Conservation (phyloP, 257 asterid species). For the Knoxia roxburghii region DNA sequence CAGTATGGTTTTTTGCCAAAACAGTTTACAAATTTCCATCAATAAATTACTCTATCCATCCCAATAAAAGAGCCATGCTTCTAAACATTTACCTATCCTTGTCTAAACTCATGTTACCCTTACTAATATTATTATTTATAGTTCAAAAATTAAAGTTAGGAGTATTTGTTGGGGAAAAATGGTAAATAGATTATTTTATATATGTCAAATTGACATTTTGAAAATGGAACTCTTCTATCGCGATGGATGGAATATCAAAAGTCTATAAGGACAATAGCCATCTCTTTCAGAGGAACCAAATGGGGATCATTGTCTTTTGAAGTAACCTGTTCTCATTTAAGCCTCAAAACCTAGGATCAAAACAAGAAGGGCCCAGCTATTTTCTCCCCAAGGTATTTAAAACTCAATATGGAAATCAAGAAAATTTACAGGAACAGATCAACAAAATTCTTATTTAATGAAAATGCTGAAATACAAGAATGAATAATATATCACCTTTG, state of each 20-base stretch:
- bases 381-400: background rate
- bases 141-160: no score
- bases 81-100: background rate
- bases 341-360: background rate
- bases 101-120: background rate
- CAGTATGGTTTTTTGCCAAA: background rate
- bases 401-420: background rate
- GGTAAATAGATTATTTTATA: no score
- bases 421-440: background rate
- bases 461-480: background rate
- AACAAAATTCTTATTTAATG: background rate
- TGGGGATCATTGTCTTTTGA: background rate
- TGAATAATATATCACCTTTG: slow-evolving; percentile 48
- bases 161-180: no score
- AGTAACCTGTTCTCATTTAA: background rate
- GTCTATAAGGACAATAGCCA: no score
- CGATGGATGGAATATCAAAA: background rate
- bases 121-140: no score
- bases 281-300: background rate
- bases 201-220: no score
- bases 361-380: background rate
- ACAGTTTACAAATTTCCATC: background rate
- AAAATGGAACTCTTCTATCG: no score
- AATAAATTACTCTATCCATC: background rate
- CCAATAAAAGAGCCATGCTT: background rate